Base-by-base conservation (phyloP, 2,329 filamentous ascomycete species). In the Cercospora citrullina region DNA sequence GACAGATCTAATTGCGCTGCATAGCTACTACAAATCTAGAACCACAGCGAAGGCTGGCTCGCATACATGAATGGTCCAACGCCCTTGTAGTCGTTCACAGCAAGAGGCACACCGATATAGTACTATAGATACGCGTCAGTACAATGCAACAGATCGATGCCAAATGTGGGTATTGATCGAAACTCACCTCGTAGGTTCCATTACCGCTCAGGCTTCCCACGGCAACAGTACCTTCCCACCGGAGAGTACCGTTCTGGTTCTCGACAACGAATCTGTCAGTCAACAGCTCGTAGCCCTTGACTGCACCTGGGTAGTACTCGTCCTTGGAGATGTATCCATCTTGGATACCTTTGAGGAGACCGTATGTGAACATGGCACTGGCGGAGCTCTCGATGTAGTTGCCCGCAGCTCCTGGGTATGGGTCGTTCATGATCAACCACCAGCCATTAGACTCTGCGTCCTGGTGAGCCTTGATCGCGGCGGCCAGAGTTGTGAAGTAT, bases 381-480 rank as follows among this genome's bases (percentile, higher is more conserved):
- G 82, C 85, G 62, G 84, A 87, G 45, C 84, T 85, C 79, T 89
- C 87, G 42, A 89, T 81, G 73, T 87, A 89, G 73, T 89, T 89
- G 18, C 69, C 69, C 57, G 59, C 69, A 72, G 0, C 80, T 5
- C 69, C 82, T 0, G 82, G 80, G 55, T 83, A 81, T 86, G 89
- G 80, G 53, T 83, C 81, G 66, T 81, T 82, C 79, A 88, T 82
- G 36, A 88, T 77, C 68, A 87, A 78, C 84, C 85, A 88, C 85
- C 86, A 89, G 2, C 81, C 86, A 12, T 85, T 84, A 1, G 76
- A 78, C 66, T 81, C 82, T 77, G 87, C 82, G 42, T 88, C 78
- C 69, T 87, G 79, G n/a, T 85, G 84, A 0, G 75, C 78, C 1
- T 74, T 72, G n/a, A 74, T 71, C 48, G 84, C 80, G 6, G 80